phyloP scores from a whole-genome alignment of 1,139 yeast genomes.

The Kodamaea fungicola region DNA sequence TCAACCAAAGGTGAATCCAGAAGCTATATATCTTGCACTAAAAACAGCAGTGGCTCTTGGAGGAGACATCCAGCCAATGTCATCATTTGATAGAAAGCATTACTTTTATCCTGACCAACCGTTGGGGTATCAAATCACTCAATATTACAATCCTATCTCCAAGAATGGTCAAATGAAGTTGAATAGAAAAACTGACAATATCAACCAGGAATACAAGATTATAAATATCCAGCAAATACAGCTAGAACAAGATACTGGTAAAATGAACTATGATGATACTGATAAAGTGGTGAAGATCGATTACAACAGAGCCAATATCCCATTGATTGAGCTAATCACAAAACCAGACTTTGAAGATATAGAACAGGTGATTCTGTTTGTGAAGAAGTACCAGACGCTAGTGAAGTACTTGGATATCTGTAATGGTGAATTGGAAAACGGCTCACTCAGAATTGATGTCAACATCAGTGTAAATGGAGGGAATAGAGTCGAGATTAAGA shows the following conservation, averaged over 20 bases:
- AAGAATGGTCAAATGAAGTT: constrained; percentile 56
- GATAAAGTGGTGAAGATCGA: constrained; percentile 57
- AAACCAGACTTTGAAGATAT: constrained; percentile 76
- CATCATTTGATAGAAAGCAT: constrained; percentile 88
- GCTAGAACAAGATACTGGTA: constrained; percentile 93
- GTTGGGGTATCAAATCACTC: constrained; percentile 92
- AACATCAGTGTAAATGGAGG: constrained; percentile 74
- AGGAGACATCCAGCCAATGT: constrained; percentile 51
- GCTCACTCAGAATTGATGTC: constrained; percentile 94
- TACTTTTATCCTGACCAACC: constrained; percentile 98
- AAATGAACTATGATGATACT: constrained; percentile 55
- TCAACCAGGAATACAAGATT: constrained; percentile 33
- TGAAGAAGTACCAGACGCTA: constrained; percentile 74
- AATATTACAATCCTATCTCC: constrained; percentile 80
- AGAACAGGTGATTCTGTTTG: constrained; percentile 70
- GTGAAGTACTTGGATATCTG: constrained; percentile 70
- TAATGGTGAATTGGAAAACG: constrained; percentile 88
- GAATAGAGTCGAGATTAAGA: constrained; percentile 82
- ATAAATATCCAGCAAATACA: constrained; percentile 73
- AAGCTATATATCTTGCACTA: constrained; percentile 68
- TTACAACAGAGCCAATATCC: constrained; percentile 79
- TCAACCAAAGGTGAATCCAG: constrained; percentile 77
- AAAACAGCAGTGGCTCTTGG: constrained; percentile 71
- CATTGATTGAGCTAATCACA: constrained; percentile 88
- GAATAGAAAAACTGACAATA: constrained; percentile 50